A percentile compares a stretch with the other conserved stretches of the same genome.
phyloP scores from a whole-genome alignment of 208 protist species.

The Acanthamoeba quina region DNA sequence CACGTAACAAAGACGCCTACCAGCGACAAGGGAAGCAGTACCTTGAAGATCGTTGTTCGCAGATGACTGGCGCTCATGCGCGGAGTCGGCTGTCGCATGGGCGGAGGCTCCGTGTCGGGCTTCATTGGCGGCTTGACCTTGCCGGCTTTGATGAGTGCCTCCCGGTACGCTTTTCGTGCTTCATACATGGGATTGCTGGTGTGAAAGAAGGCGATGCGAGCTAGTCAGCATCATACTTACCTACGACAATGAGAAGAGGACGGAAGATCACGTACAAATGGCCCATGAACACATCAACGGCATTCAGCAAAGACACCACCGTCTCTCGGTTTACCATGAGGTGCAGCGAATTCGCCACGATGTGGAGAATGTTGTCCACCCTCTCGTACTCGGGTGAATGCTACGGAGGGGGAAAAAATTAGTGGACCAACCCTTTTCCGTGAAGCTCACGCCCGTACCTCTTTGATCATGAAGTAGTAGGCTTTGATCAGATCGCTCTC shows the following conservation, averaged over 20 bases:
- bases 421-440: not conserved
- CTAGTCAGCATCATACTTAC: not conserved
- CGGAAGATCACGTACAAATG: slow-evolving; percentile 64
- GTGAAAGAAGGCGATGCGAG: not conserved
- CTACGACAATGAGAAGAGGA: not conserved
- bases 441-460: not conserved
- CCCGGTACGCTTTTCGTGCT: not conserved
- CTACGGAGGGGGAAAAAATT: not conserved
- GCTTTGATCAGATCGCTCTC: slow-evolving; percentile 55
- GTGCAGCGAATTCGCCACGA: slow-evolving; percentile 48
- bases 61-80: slow-evolving; percentile 41
- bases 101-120: slow-evolving; percentile 4
- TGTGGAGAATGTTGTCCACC: slow-evolving; percentile 56
- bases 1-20: not conserved
- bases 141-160: not conserved
- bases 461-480: slow-evolving; percentile 72
- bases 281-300: slow-evolving; percentile 63
- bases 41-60: slow-evolving; percentile 65
- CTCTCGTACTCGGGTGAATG: slow-evolving; percentile 72
- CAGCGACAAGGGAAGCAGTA: not conserved
- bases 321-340: slow-evolving; percentile 56
- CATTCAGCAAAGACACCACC: slow-evolving; percentile 66
- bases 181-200: slow-evolving; percentile 65
- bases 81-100: not conserved
- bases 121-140: slow-evolving; percentile 17